phyloP scores from a whole-genome alignment of 352 stramenopile species.

The Phytophthora tentaculata region DNA sequence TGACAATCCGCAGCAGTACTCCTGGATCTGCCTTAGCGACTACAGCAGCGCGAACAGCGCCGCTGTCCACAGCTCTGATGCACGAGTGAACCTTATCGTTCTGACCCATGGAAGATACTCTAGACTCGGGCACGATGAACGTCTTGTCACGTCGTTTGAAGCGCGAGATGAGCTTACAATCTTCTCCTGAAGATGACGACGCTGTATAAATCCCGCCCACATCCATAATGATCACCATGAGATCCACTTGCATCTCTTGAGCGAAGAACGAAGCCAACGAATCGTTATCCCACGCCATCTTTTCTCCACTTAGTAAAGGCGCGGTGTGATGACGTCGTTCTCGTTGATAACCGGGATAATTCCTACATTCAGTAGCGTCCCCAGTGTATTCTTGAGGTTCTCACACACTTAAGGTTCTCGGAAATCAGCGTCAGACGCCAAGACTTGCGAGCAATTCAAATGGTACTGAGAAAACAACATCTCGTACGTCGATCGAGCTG shows the following conservation, averaged over 20 bases:
- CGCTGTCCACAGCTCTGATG: slow-evolving; percentile 31
- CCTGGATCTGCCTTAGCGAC: slow-evolving; percentile 67
- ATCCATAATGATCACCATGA: slow-evolving; percentile 81
- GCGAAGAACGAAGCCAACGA: slow-evolving; percentile 78
- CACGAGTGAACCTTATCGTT: slow-evolving; percentile 69
- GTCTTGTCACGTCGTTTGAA: slow-evolving; percentile 53
- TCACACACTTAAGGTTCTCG: slow-evolving; percentile 56
- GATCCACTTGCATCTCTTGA: slow-evolving; percentile 68
- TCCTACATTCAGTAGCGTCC: slow-evolving; percentile 67
- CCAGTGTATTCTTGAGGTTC: slow-evolving; percentile 70
- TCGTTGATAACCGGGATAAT: slow-evolving; percentile 88
- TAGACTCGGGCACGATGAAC: slow-evolving; percentile 34
- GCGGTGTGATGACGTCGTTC: slow-evolving; percentile 80
- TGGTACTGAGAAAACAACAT: slow-evolving; percentile 86
- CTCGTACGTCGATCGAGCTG: slow-evolving; percentile 53
- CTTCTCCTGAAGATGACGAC: slow-evolving; percentile 7
- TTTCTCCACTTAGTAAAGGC: slow-evolving; percentile 53
- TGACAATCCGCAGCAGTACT: slow-evolving; percentile 59
- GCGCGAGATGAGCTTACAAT: slow-evolving; percentile 44
- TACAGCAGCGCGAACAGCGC: slow-evolving; percentile 58
- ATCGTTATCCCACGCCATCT: slow-evolving; percentile 85
- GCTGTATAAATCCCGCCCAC: slow-evolving; percentile 61
- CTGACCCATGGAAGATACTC: slow-evolving; percentile 65
- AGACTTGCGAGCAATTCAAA: slow-evolving; percentile 74
- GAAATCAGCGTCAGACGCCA: slow-evolving; percentile 80